Evolutionary conservation across 306 rosid species (phyloP), one percentile per base, ranked within the genome.

Genomic region (Lablab purpureus): DNA sequence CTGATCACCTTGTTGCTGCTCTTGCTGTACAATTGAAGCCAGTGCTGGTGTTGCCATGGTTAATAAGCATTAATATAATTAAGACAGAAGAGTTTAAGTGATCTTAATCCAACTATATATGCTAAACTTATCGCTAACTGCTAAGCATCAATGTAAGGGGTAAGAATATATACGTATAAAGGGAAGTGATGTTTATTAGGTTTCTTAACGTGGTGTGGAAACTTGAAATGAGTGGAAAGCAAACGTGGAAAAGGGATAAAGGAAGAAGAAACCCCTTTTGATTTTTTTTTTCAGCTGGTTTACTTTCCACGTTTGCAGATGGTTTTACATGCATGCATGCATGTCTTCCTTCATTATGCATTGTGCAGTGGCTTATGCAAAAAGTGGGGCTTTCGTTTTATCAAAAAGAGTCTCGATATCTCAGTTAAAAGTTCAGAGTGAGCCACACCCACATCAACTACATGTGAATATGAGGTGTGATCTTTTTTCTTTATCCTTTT

Each of bases 201-300:
- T 73, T 74, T 71, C 82, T 86, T 82, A 73, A 54, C 77, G 49
- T 21, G 69, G 71, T 54, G 59, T 47, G 73, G 23, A 68, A 73
- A 54, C 73, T n/a, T 67, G 59, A 51, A 51, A 68, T 51, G 81
- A 76, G 89, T 90, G 89, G 90, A 65, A 79, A 67, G 58, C 80
- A 30, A 78, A 85, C 86, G 85, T 71, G 90, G 83, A 87, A 87
- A 83, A 85, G 49, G 11, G 55, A 7, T 68, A 87, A 81, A 85
- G 73, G 12, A 27, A 30, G 78, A 17, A 6, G 47, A 34, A 25
- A 40, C 59, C 34, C 46, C 73, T 47, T 43, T 78, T 78, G 19
- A 12, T 21, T 60, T 30, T 23, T 67, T 17, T 18, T 23, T 67
- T 17, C 14, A 66, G 36, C 25, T 36, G 69, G 69, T 75, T 56